Base-by-base conservation (phyloP, 441 rosid genomes). In the Mallotus repandus region DNA sequence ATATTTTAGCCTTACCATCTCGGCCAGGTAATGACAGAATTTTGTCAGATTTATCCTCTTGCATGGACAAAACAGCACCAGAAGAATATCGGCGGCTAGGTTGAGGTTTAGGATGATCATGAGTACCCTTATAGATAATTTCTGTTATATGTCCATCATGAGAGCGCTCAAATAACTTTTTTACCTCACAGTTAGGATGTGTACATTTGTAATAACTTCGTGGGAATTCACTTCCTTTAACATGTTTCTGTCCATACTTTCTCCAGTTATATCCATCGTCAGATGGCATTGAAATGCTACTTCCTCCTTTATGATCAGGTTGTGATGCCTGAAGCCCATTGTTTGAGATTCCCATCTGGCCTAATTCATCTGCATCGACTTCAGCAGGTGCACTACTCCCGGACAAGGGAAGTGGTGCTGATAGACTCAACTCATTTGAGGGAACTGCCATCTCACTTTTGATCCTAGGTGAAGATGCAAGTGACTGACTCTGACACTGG, bases 191-290 rank as follows among this genome's bases (percentile, higher is more conserved):
- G 50, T 85, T 93, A 74, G 97, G 97, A 87, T 96, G 96, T 14
- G 99, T 96, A 75, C 99, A 96, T 79, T 96, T 96, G 86, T 96
- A 96, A 82, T 96, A 96, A 82, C 97, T 93, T 69, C 99, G 90
- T 4, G 99, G 99, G 70, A 93, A 93, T 76, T 93, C 96, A 76
- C 98, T 87, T 83, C 99, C 98, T 77, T 93, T 91, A 25, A 96
- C 99, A 79, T 85, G 97, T 66, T 96, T 96, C 82, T 96, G 99
- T 67, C 99, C 98, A 80, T 93, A 93, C 80, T 95, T 95, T 70
- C 99, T 84, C 97, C 99, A 95, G 82, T 93, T 91, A 78, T 91
- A 95, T 69, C 99, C 99, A 85, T 96, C 98, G 69, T 91, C 93
- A 64, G 97, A 84, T 69, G 88, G 52, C 68, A 82, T 72, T 9